Evolutionary conservation across 2,329 filamentous ascomycete genomes (phyloP).

Genomic region (Pseudogymnoascus sp.): DNA sequence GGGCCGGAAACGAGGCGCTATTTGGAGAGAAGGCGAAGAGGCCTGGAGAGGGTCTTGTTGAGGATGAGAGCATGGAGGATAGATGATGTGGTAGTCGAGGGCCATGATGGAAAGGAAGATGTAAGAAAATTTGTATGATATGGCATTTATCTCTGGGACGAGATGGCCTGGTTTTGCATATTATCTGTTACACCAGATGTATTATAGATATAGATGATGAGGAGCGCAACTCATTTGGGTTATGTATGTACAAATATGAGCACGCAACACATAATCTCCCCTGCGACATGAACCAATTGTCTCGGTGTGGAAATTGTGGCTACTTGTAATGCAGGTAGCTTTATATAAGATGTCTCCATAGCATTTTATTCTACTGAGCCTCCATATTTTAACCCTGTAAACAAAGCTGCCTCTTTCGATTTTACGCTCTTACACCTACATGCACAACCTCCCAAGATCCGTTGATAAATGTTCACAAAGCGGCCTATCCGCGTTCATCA

Average conservation of each 20-base stretch:
- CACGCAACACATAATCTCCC: background rate
- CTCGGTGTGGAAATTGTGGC: background rate
- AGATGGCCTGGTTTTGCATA: slow-evolving; percentile 2
- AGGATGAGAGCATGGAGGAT: slow-evolving; percentile 8
- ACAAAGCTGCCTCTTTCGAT: background rate
- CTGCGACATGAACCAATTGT: background rate
- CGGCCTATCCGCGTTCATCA: background rate
- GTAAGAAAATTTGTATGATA: slow-evolving; percentile 9
- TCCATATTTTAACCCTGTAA: background rate
- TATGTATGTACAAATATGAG: slow-evolving; percentile 8
- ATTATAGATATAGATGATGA: slow-evolving; percentile 4
- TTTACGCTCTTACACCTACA: slow-evolving; percentile 5
- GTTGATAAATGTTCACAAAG: slow-evolving; percentile 7
- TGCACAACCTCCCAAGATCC: background rate
- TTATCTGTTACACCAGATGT: slow-evolving; percentile 4
- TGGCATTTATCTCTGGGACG: background rate
- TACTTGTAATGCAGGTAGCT: background rate
- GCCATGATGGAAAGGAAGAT: background rate
- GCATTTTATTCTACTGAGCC: background rate
- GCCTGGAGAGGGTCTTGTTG: slow-evolving; percentile 5
- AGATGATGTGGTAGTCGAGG: background rate
- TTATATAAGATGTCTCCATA: background rate
- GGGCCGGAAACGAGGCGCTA: slow-evolving; percentile 18
- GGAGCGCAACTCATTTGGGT: slow-evolving; percentile 1
- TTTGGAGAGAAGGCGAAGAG: slow-evolving; percentile 20